A percentile compares a stretch with the other conserved stretches of the same genome.
Conservation (phyloP, 768 basidiomycete genomes). For the Termitomyces sp. region DNA sequence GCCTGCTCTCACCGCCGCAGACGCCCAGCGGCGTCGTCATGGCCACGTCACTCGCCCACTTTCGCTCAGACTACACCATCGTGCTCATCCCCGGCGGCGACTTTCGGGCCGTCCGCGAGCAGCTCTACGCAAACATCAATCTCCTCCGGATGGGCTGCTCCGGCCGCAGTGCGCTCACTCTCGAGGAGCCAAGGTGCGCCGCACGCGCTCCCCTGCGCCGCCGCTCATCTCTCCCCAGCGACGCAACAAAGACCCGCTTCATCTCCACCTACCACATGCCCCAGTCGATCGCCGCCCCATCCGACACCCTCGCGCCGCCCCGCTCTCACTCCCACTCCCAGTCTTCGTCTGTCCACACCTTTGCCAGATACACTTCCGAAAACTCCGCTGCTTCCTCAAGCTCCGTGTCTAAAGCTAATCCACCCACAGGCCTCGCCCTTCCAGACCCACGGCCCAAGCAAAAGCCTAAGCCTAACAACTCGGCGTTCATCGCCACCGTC, state of each 20-base stretch:
- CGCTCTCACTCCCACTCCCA: slow-evolving; percentile 16
- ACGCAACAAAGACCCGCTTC: slow-evolving; percentile 79
- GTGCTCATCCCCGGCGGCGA: slow-evolving; percentile 72
- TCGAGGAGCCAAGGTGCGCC: slow-evolving; percentile 68
- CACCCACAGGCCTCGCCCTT: slow-evolving; percentile 12
- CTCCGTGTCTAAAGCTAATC: slow-evolving; percentile 14
- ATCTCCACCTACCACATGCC: slow-evolving; percentile 60
- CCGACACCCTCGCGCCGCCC: slow-evolving; percentile 13
- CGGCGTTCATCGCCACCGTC: slow-evolving; percentile 57
- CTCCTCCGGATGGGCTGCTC: slow-evolving; percentile 81
- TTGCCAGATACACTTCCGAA: slow-evolving; percentile 13
- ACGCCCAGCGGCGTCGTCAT: slow-evolving; percentile 67
- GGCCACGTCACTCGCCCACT: slow-evolving; percentile 82
- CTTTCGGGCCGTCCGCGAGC: slow-evolving; percentile 56
- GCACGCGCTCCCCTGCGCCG: not conserved
- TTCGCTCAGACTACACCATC: slow-evolving; percentile 84
- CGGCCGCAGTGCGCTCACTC: slow-evolving; percentile 69
- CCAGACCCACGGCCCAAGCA: too few species aligned
- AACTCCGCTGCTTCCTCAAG: slow-evolving; percentile 7
- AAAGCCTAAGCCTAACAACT: slow-evolving; percentile 23
- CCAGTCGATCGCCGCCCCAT: slow-evolving; percentile 27
- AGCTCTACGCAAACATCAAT: slow-evolving; percentile 78
- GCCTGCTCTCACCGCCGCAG: slow-evolving; percentile 19
- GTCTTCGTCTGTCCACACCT: too few species aligned
- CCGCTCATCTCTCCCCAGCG: slow-evolving; percentile 31